Evolutionary conservation across 2,329 filamentous ascomycete genomes (phyloP), one percentile per base, ranked within the genome.

Genomic region (Aspergillus pseudoterreus): DNA sequence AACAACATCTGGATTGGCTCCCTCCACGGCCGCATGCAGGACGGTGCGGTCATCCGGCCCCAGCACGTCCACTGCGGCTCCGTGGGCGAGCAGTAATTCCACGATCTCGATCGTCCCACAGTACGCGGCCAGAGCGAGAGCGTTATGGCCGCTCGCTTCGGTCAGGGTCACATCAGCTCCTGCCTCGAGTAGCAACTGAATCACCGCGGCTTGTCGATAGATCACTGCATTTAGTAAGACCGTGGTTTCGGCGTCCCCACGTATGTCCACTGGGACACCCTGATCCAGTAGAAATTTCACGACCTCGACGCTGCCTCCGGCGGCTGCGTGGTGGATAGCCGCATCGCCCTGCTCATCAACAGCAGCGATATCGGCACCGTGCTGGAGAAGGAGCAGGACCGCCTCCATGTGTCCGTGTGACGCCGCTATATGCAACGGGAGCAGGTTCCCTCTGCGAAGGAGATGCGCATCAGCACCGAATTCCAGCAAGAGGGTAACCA

Each of bases 401-500:
- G 43, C 36, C 10, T 43, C 35, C 14, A 33, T 12, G 33, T 47
- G 27, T 22, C 24, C 10, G 8, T 9, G 11, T 3, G 9, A 2
- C 6, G 43, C 17, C 24, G 51, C 51, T 3, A 30, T 9, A 30
- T 43, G 22, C 43, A 53, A 12, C n/a, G 51, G 43, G 14, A 6
- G 6, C 38, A n/a, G 17, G 15, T 33, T 19, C 14, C 30, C 43
- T n/a, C 1, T 15, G 43, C 24, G 35, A 14, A 38, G 35, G 43
- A 45, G 24, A 45, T 47, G 21, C 12, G 15, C 27, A 14, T 50
- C 47, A 5, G 22, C 43, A 3, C 47, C 51, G 12, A 49, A 49
- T 4, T 50, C 30, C 12, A 47, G 3, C 4, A 47, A 27, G 10
- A 50, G 24, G 10, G 15, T 33, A 6, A 53, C 39, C 19, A 47